phyloP scores from a whole-genome alignment of 768 basidiomycete species.

The Mrakia blollopis region DNA sequence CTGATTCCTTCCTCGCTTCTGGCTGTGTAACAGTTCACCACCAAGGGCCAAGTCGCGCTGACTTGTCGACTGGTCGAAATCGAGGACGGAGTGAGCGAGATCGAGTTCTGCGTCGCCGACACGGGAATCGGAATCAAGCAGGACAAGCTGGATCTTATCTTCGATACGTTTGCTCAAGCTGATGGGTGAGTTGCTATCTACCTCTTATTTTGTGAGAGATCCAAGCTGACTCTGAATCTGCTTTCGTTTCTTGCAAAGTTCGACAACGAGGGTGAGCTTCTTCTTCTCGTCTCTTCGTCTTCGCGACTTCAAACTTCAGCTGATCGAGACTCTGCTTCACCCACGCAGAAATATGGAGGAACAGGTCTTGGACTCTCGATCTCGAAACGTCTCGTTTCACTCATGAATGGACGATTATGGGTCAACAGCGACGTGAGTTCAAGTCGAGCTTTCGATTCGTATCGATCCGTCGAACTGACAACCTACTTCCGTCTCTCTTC shows the following conservation, averaged over 20 bases:
- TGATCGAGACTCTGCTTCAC: conserved; percentile 32
- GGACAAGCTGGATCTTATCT: conserved; percentile 95
- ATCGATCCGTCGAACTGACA: not conserved
- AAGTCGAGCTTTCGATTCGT: too few species aligned
- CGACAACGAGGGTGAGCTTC: conserved; percentile 71
- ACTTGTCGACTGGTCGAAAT: conserved; percentile 67
- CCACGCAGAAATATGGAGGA: conserved; percentile 81
- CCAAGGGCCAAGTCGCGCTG: conserved; percentile 84
- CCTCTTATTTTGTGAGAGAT: not conserved
- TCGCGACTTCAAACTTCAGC: not conserved
- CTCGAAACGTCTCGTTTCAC: conserved; percentile 89
- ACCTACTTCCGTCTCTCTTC: not conserved
- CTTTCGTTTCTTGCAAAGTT: conserved; percentile 43
- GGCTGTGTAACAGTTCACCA: conserved; percentile 41
- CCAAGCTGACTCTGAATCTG: not conserved
- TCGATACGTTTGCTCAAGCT: conserved; percentile 98
- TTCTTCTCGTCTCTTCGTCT: conserved; percentile 1
- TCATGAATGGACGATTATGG: conserved; percentile 99
- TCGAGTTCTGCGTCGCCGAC: conserved; percentile 96
- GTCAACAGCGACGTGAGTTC: conserved; percentile 68
- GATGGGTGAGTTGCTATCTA: conserved; percentile 56
- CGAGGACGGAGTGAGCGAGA: conserved; percentile 76
- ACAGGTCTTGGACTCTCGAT: conserved; percentile 95
- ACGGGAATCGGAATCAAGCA: conserved; percentile 98
- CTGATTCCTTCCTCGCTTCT: not conserved